Evolutionary conservation across 306 rosid genomes (phyloP).

Genomic region (Lablab purpureus): DNA sequence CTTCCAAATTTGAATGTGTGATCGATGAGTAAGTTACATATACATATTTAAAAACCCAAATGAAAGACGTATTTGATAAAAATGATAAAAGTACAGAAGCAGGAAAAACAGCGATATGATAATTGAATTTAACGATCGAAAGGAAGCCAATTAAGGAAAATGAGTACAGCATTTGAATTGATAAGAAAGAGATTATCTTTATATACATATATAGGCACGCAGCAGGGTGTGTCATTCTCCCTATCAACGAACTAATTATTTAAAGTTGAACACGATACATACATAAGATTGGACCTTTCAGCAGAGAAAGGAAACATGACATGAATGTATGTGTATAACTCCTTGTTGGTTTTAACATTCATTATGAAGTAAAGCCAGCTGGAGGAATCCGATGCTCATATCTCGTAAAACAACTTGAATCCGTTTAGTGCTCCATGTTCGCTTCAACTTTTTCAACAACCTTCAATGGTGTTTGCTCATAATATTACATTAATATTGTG

Average conservation of each 20-base stretch:
- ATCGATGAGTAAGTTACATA: not conserved
- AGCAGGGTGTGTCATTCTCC: not conserved
- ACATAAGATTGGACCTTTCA: constrained; percentile 26
- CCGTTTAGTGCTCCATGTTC: not conserved
- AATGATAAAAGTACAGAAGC: not conserved
- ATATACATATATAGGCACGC: not conserved
- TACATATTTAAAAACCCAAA: not conserved
- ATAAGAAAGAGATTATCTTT: not conserved
- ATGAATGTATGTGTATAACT: constrained; percentile 5
- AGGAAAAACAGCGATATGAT: not conserved
- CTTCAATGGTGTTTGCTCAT: no score
- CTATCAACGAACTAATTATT: constrained; percentile 13
- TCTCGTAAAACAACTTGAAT: not conserved
- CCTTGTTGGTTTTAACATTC: not conserved
- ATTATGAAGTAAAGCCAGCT: constrained; percentile 31
- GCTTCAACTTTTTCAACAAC: no score
- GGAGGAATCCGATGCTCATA: constrained; percentile 20
- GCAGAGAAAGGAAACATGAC: constrained; percentile 29
- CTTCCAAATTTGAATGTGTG: not conserved
- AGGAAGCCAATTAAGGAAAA: not conserved
- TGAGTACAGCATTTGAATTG: not conserved
- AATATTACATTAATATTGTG: not conserved
- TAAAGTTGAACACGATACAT: not conserved
- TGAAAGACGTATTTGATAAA: not conserved
- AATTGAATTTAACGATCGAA: not conserved